These are phyloP conservation scores for Irpex sp. DNA, from an alignment of 1,284 basidiomycete species.

Conservation along the genomic window DNA sequence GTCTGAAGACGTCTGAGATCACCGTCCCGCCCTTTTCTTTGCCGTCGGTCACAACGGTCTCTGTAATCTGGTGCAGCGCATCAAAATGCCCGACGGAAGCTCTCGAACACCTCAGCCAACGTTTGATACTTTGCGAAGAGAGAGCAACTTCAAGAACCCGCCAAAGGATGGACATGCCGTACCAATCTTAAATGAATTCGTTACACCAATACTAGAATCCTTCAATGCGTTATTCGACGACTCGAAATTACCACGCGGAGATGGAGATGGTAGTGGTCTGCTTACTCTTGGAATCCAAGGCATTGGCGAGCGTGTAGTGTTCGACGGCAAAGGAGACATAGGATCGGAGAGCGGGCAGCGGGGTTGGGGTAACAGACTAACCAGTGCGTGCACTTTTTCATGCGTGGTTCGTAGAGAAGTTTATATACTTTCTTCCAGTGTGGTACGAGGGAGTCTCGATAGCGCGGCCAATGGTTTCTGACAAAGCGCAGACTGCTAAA, in stretches of 20 bases:
- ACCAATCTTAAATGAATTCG: conserved; percentile 89
- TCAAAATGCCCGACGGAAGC: conserved; percentile 34
- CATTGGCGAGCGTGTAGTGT: conserved; percentile 88
- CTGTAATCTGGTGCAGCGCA: neutral
- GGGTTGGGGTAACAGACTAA: conserved; percentile 79
- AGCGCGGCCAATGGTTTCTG: conserved; percentile 83
- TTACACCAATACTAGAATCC: conserved; percentile 91
- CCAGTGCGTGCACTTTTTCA: conserved; percentile 53
- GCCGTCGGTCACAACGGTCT: neutral
- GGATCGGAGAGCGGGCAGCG: conserved; percentile 50
- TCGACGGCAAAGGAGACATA: conserved; percentile 70
- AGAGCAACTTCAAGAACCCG: conserved; percentile 81
- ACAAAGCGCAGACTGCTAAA: conserved; percentile 73
- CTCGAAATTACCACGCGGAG: conserved; percentile 65
- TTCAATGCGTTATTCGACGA: conserved; percentile 97
- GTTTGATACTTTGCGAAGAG: conserved; percentile 86
- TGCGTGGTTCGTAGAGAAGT: conserved; percentile 9
- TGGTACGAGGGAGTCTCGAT: conserved; percentile 89
- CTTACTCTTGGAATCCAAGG: conserved; percentile 81
- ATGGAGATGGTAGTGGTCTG: conserved; percentile 78
- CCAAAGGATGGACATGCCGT: conserved; percentile 68
- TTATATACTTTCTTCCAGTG: conserved; percentile 46
- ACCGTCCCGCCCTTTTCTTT: neutral
- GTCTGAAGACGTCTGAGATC: neutral
- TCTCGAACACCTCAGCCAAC: conserved; percentile 33